These are phyloP conservation scores for Saccharomyces hybrid DNA, from an alignment of 1,139 yeast genomes.

Conservation along the genomic window DNA sequence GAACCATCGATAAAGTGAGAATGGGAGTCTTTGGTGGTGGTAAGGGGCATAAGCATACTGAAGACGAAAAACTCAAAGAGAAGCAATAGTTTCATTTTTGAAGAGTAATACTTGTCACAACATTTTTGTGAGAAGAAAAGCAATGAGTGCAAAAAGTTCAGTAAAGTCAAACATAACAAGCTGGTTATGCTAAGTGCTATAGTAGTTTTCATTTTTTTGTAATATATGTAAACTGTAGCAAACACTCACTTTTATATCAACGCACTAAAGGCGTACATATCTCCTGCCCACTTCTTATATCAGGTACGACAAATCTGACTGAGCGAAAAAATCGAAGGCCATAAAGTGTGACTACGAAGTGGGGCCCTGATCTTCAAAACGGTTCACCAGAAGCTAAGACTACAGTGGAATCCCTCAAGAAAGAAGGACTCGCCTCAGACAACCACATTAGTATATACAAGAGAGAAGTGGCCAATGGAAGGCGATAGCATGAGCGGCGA, in stretches of 20 bases:
- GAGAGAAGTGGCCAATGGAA: neutral
- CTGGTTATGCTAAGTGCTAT: neutral
- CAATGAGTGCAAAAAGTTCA: neutral
- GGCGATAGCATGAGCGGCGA: constrained; percentile 4
- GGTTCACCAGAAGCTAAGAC: neutral
- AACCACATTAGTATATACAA: neutral
- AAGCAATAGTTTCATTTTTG: neutral
- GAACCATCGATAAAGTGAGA: constrained; percentile 35
- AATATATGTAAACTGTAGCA: neutral
- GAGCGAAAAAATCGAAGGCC: neutral
- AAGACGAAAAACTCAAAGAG: neutral
- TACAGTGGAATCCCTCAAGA: neutral
- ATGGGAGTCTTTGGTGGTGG: constrained; percentile 32
- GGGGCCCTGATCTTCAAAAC: neutral
- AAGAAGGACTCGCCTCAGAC: neutral
- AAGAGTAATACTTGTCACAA: neutral
- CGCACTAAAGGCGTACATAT: neutral
- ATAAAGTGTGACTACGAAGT: neutral
- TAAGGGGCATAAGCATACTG: constrained; percentile 15
- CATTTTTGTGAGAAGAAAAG: neutral
- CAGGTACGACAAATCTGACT: neutral
- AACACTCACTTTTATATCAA: neutral
- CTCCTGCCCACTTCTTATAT: neutral
- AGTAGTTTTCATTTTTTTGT: neutral
- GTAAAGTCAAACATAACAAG: neutral